Conservation (phyloP, 768 basidiomycete genomes). For the Russula sp. region DNA sequence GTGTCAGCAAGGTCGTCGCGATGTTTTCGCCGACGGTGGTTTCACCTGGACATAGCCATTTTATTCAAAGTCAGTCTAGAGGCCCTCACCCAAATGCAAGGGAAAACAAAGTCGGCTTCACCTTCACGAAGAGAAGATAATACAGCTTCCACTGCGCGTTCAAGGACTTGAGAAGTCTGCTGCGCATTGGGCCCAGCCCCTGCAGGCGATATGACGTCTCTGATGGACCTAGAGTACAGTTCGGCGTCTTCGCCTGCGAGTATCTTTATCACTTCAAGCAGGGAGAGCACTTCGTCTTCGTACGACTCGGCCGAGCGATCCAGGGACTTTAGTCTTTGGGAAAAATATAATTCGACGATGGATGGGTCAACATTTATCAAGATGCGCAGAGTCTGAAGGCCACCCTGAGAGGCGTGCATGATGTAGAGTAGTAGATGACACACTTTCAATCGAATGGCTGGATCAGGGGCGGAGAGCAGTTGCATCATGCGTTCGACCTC, state of each 20-base stretch:
- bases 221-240: constrained; percentile 46
- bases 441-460: constrained; percentile 52
- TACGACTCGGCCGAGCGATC: constrained; percentile 30
- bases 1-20: constrained; percentile 16
- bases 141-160: constrained; percentile 49
- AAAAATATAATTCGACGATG: constrained; percentile 52
- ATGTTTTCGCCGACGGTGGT: constrained; percentile 32
- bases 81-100: background rate
- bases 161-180: constrained; percentile 39
- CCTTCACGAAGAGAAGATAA: constrained; percentile 45
- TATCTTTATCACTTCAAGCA: constrained; percentile 50
- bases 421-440: constrained; percentile 12
- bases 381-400: constrained; percentile 49
- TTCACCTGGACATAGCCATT: background rate
- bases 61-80: background rate
- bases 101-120: constrained; percentile 25
- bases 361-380: constrained; percentile 49
- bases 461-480: constrained; percentile 54
- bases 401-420: background rate
- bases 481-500: constrained; percentile 71
- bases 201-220: constrained; percentile 33
- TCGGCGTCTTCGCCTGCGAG: constrained; percentile 46
- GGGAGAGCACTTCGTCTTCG: constrained; percentile 37
- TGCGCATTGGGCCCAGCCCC: constrained; percentile 30
- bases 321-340: constrained; percentile 35